Base-by-base conservation (phyloP, 108 stramenopile species). In the Skeletonema menzelii region DNA sequence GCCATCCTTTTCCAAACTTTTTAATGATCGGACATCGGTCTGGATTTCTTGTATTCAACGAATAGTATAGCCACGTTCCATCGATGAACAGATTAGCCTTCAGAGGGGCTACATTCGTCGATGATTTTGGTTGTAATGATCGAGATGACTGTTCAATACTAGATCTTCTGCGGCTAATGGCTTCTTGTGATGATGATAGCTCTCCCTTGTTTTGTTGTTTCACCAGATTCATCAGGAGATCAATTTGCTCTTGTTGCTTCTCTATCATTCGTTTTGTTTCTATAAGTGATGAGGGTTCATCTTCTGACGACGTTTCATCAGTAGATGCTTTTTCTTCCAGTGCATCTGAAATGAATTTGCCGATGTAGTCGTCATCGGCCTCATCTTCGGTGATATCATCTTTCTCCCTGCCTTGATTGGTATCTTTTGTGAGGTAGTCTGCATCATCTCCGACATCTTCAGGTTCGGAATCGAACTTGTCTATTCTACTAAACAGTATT, bases 11-110 rank as follows among this genome's bases (percentile, higher is more conserved):
- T 2, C 92, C 95, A 82, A 80, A 89, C 67, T 84, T 86, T 60
- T 67, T 61, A 26, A 66, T 30, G 2, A 96, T 87, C 26, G 91
- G 78, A 82, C 80, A 71, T 24, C 72, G 28, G 24, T 76, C 55
- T 26, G 70, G 72, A 37, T 76, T 65, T 46, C 89, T 76, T 32
- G 69, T 72, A 68, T 87, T 74, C 4, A 94, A 44, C 28, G 84
- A 82, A 70, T 96, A 96, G 67, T 96, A 96, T 7, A 96, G 74
- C 92, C 92, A 94, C n/a, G 95, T 96, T 17, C 93, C 93, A 70
- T 96, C 95, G 55, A 96, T 85, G 67, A 96, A 94, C 13, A 96
- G 63, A 90, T 91, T 96, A 40, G 86, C 88, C 70, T 86, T 88
- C 24, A 92, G 79, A 24, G 95, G 95, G 28, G 86, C 71, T n/a